Evolutionary conservation across 1,284 basidiomycete species (phyloP).

Genomic region (Butyriboletus appendiculatus): DNA sequence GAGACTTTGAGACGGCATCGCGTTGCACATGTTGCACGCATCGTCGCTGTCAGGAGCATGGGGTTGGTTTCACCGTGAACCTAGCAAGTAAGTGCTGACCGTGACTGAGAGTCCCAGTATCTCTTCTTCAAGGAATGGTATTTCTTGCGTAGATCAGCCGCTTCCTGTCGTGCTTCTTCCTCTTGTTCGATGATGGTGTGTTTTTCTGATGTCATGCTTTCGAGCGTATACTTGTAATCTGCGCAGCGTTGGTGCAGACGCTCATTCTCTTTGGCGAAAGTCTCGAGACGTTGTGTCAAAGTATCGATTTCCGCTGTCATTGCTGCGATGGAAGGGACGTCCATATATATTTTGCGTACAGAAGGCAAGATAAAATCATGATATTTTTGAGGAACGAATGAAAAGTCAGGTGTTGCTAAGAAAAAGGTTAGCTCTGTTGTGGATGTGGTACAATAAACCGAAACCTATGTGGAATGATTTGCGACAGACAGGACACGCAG

Average conservation of each 20-base stretch:
- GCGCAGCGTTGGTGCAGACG: constrained; percentile 44
- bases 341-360: constrained; percentile 60
- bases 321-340: constrained; percentile 34
- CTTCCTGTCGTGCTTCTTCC: constrained; percentile 29
- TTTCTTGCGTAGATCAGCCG: constrained; percentile 34
- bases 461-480: constrained; percentile 53
- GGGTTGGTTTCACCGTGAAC: not conserved
- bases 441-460: not conserved
- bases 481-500: constrained; percentile 62
- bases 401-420: constrained; percentile 43
- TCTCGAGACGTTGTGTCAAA: constrained; percentile 39
- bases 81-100: constrained; percentile 17
- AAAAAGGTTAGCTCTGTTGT: constrained; percentile 1
- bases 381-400: constrained; percentile 59
- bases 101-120: constrained; percentile 13
- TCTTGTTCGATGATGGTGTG: constrained; percentile 31
- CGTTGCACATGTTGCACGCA: not conserved
- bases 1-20: not conserved
- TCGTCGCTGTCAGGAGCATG: constrained; percentile 11
- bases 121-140: constrained; percentile 25
- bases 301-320: constrained; percentile 32
- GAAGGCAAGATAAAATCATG: constrained; percentile 55
- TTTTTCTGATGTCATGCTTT: constrained; percentile 38
- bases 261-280: constrained; percentile 42
- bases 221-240: constrained; percentile 33